Evolutionary conservation across 345 rosid genomes (phyloP).

Genomic region (Euphorbia tirucalli): DNA sequence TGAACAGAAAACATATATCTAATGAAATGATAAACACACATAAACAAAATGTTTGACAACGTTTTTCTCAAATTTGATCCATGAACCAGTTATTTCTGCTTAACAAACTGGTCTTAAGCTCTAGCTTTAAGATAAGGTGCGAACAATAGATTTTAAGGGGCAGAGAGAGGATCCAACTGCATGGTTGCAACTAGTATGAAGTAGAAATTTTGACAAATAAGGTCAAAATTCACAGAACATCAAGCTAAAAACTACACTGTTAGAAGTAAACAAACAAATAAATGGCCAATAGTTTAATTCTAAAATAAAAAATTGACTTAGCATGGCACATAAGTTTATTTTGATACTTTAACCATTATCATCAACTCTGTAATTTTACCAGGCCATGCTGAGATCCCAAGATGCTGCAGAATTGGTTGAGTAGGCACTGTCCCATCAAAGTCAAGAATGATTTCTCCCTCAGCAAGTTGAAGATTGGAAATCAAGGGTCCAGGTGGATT

Average conservation of each 20-base stretch:
- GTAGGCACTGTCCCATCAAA: conserved; percentile 83
- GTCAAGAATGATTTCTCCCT: conserved; percentile 82
- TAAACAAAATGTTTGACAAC: conserved; percentile 9
- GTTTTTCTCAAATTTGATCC: conserved; percentile 6
- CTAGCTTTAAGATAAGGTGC: not conserved
- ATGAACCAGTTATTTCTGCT: not conserved
- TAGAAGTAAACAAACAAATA: not conserved
- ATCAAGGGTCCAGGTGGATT: conserved; percentile 46
- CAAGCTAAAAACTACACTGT: not conserved
- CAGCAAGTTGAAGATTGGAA: conserved; percentile 68
- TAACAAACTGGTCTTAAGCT: not conserved
- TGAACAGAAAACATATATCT: conserved; percentile 12
- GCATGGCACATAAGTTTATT: conserved; percentile 4
- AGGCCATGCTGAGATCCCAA: conserved; percentile 96
- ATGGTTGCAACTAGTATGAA: not conserved
- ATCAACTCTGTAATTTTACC: conserved; percentile 41
- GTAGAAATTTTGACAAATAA: not conserved
- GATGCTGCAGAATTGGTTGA: conserved; percentile 88
- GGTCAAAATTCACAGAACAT: not conserved
- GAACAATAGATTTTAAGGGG: not conserved
- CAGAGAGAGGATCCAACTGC: too few relatives aligned
- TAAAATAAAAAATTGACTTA: not conserved
- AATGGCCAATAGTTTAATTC: not conserved
- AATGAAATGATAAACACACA: not conserved
- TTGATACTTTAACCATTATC: not conserved